A percentile compares a stretch with the other conserved stretches of the same genome.
phyloP scores from a whole-genome alignment of 768 basidiomycete genomes.

The Trametes maxima region DNA sequence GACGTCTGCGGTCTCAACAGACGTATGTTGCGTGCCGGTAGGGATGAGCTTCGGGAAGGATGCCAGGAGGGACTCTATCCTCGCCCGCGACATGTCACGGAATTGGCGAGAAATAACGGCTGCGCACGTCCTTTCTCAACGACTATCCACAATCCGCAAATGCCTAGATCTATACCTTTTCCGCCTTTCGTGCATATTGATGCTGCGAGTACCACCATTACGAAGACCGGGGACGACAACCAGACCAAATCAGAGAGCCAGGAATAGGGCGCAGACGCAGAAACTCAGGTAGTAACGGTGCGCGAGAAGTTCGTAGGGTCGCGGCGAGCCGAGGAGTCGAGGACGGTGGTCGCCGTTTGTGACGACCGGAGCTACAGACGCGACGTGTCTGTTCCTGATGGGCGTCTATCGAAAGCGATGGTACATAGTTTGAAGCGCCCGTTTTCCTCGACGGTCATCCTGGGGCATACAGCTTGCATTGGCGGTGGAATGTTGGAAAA shows the following conservation, averaged over 20 bases:
- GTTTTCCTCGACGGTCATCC: too few relatives aligned
- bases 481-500: too few relatives aligned
- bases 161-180: constrained; percentile 57
- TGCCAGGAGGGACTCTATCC: constrained; percentile 94
- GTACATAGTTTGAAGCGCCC: too few relatives aligned
- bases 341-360: constrained; percentile 9
- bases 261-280: background rate
- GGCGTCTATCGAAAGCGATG: constrained; percentile 5
- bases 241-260: background rate
- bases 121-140: constrained; percentile 34
- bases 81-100: constrained; percentile 85
- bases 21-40: constrained; percentile 91
- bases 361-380: constrained; percentile 8
- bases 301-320: background rate
- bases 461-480: too few relatives aligned
- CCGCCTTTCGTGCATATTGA: constrained; percentile 95
- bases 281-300: background rate
- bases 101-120: constrained; percentile 97
- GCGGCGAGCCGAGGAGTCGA: constrained; percentile 1
- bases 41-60: constrained; percentile 98
- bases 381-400: constrained; percentile 16
- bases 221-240: background rate
- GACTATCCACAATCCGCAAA: background rate
- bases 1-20: constrained; percentile 94
- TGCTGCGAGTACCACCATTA: constrained; percentile 77